Conservation (phyloP, 2,329 filamentous ascomycete species). For the Penicillium sp. region DNA sequence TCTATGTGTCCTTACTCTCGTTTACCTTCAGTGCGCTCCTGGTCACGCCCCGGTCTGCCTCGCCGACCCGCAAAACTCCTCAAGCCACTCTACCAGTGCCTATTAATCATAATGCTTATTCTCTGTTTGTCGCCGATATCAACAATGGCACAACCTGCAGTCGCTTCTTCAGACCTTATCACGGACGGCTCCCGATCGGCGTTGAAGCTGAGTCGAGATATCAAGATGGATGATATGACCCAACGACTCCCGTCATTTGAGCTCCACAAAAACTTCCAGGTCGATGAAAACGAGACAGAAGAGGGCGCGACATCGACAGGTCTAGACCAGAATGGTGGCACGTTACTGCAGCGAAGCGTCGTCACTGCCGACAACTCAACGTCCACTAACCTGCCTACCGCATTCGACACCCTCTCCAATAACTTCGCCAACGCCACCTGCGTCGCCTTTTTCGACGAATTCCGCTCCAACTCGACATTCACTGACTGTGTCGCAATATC, state of each 20-base stretch:
- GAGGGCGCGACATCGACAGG: too few species aligned
- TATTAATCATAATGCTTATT: constrained; percentile 29
- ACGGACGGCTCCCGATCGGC: constrained; percentile 16
- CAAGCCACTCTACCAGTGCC: constrained; percentile 11
- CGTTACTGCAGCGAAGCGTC: not conserved
- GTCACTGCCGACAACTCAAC: constrained; percentile 8
- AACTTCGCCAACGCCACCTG: constrained; percentile 61
- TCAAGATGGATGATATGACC: constrained; percentile 18
- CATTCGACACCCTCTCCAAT: constrained; percentile 67
- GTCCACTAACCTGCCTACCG: constrained; percentile 54
- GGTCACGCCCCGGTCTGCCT: constrained; percentile 7
- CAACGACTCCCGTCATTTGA: constrained; percentile 15
- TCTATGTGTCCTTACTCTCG: constrained; percentile 2
- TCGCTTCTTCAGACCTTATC: not conserved
- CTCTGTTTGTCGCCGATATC: constrained; percentile 19
- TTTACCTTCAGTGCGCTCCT: constrained; percentile 2
- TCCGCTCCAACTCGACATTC: constrained; percentile 69
- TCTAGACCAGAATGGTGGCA: not conserved
- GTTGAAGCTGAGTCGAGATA: constrained; percentile 19
- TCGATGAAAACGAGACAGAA: not conserved
- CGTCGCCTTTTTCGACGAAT: constrained; percentile 61
- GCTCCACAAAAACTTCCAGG: not conserved
- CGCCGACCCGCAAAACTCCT: not conserved
- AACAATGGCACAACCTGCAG: constrained; percentile 14
- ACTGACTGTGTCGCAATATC: constrained; percentile 79